These are phyloP conservation scores for Aspergillus quadrilineatus DNA, from an alignment of 2,329 filamentous ascomycete genomes.

Conservation along the genomic window DNA sequence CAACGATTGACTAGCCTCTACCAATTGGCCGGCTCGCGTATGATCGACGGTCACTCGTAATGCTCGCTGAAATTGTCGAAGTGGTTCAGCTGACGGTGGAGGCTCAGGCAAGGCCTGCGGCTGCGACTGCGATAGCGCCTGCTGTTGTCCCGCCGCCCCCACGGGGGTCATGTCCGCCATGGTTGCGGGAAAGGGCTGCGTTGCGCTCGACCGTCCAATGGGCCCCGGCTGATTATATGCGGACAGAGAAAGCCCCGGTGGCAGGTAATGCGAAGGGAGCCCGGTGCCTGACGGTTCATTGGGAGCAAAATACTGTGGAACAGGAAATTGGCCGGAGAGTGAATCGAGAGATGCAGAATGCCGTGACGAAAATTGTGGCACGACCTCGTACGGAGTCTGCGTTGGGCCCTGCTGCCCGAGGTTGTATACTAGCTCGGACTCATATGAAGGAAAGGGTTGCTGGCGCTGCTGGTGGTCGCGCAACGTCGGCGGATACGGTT, in stretches of 20 bases:
- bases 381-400: constrained; percentile 69
- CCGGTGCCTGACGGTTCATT: constrained; percentile 64
- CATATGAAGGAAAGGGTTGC: constrained; percentile 54
- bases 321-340: constrained; percentile 65
- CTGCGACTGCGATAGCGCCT: constrained; percentile 31
- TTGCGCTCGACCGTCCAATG: constrained; percentile 50
- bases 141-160: constrained; percentile 38
- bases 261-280: constrained; percentile 62
- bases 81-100: constrained; percentile 64
- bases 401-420: constrained; percentile 63
- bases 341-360: constrained; percentile 77
- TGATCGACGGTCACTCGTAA: constrained; percentile 68
- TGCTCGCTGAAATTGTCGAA: constrained; percentile 59
- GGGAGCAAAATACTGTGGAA: constrained; percentile 71
- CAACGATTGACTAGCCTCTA: constrained; percentile 59
- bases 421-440: constrained; percentile 75
- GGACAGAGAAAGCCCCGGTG: constrained; percentile 60
- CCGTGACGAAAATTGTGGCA: constrained; percentile 71
- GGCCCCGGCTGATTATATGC: constrained; percentile 63
- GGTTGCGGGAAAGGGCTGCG: constrained; percentile 52
- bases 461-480: constrained; percentile 51
- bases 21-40: constrained; percentile 62
- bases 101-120: constrained; percentile 43
- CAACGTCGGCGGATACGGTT: constrained; percentile 66
- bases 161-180: constrained; percentile 51